A percentile compares a stretch with the other conserved stretches of the same genome.
Conservation (phyloP, 192 early-diverging fungal species). For the Coemansia sp. region DNA sequence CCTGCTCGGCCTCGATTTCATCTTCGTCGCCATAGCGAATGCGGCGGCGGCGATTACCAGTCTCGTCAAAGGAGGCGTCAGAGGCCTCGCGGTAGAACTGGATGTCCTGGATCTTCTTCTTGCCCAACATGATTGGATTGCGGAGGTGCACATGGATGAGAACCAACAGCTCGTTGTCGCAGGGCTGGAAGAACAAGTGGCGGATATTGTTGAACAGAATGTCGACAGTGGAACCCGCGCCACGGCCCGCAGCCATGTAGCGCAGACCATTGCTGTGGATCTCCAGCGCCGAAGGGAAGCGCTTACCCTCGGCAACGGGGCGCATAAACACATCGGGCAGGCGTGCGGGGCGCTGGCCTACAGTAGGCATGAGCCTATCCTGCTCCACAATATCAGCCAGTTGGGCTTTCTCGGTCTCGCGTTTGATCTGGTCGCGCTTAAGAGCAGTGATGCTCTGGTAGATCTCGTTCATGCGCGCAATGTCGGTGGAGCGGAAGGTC, state of each 20-base stretch:
- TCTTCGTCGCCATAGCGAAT: conserved; percentile 97
- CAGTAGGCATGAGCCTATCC: conserved; percentile 79
- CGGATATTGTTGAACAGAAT: conserved; percentile 97
- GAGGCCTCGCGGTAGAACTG: conserved; percentile 98
- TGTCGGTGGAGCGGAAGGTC: conserved; percentile 88
- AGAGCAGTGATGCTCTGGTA: conserved; percentile 84
- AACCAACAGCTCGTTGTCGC: conserved; percentile 95
- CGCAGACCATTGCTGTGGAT: conserved; percentile 96
- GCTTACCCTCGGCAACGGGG: conserved; percentile 88
- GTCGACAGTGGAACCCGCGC: conserved; percentile 79
- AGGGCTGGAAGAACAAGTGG: conserved; percentile 98
- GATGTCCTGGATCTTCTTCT: conserved; percentile 96
- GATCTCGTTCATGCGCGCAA: conserved; percentile 78
- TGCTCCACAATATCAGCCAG: conserved; percentile 97
- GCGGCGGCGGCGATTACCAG: conserved; percentile 85
- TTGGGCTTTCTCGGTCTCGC: conserved; percentile 92
- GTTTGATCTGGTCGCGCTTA: conserved; percentile 91
- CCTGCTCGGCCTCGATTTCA: conserved; percentile 94
- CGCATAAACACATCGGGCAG: conserved; percentile 91
- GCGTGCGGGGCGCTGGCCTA: conserved; percentile 71
- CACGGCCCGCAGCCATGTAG: conserved; percentile 78
- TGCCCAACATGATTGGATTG: conserved; percentile 96
- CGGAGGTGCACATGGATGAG: conserved; percentile 94
- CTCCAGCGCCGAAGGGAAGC: conserved; percentile 93
- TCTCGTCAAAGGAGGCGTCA: conserved; percentile 96